Percentiles rank a stretch among this genome's conserved stretches.
Evolutionary conservation across 176 grass and related monocot species (phyloP).

Genomic region (Oryza australiensis): DNA sequence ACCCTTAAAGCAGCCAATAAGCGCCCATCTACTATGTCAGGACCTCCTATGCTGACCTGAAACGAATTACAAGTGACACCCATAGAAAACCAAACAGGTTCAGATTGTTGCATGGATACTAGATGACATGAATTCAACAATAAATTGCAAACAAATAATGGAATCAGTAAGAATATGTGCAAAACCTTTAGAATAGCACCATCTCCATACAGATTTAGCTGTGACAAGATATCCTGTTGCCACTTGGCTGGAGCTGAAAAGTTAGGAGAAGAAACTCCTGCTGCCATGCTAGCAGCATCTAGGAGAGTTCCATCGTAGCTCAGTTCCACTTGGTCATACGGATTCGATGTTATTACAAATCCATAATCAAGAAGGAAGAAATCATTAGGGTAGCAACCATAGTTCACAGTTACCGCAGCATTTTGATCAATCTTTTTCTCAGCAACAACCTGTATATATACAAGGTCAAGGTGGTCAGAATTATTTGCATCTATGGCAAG

Average conservation of each 20-base stretch:
- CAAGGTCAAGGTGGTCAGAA: not conserved
- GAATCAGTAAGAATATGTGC: not conserved
- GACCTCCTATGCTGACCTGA: slow-evolving; percentile 81
- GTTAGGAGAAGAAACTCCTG: slow-evolving; percentile 71
- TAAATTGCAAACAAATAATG: slow-evolving; percentile 7
- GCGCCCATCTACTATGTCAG: slow-evolving; percentile 66
- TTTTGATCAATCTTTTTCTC: slow-evolving; percentile 64
- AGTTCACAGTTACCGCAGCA: slow-evolving; percentile 71
- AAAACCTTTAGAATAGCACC: slow-evolving; percentile 66
- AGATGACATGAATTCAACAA: not conserved
- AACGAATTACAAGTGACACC: not conserved
- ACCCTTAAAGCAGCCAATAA: slow-evolving; percentile 82
- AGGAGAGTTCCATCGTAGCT: slow-evolving; percentile 88
- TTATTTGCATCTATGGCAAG: not conserved
- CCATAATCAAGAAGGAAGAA: slow-evolving; percentile 96
- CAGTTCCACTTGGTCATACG: slow-evolving; percentile 77
- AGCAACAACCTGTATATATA: slow-evolving; percentile 64
- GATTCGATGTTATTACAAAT: slow-evolving; percentile 84
- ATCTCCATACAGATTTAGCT: slow-evolving; percentile 76
- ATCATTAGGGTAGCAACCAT: slow-evolving; percentile 90
- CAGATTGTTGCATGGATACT: not conserved
- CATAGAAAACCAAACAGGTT: not conserved
- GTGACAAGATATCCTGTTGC: slow-evolving; percentile 72
- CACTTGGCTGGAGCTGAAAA: slow-evolving; percentile 79
- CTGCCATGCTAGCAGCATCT: slow-evolving; percentile 88